Evolutionary conservation across 352 stramenopile species (phyloP).

Genomic region (Phytophthora pisi): DNA sequence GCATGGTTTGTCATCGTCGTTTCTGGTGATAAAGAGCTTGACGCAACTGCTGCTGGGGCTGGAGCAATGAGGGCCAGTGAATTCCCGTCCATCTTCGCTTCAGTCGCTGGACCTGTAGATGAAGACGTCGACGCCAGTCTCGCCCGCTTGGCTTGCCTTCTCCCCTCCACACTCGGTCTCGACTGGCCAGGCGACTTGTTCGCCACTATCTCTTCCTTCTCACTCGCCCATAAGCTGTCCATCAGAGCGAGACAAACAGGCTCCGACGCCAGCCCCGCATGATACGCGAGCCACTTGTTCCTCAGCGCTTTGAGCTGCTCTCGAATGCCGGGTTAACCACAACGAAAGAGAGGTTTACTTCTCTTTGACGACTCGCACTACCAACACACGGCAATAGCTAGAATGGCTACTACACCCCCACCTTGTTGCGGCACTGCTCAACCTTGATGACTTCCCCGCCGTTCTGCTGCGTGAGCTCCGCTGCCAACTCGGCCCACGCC

Average conservation of each 20-base stretch:
- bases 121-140: slow-evolving; percentile 1
- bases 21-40: not conserved
- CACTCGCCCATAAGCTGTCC: slow-evolving; percentile 17
- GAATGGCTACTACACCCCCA: not conserved
- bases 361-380: not conserved
- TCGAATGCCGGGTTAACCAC: slow-evolving; percentile 4
- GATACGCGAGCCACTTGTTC: slow-evolving; percentile 32
- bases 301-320: slow-evolving; percentile 27
- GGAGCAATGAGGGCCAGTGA: slow-evolving; percentile 2
- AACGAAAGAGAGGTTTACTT: slow-evolving; percentile 9
- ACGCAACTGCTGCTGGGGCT: slow-evolving; percentile 3
- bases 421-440: slow-evolving; percentile 37
- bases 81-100: not conserved
- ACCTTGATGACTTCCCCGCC: slow-evolving; percentile 13
- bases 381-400: not conserved
- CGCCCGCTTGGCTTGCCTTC: slow-evolving; percentile 9
- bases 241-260: slow-evolving; percentile 25
- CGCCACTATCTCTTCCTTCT: not conserved
- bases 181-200: not conserved
- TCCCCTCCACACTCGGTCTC: slow-evolving; percentile 12
- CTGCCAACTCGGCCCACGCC: slow-evolving; percentile 19
- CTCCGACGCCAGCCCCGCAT: slow-evolving; percentile 11
- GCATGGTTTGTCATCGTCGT: not conserved
- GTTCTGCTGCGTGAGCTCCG: slow-evolving; percentile 20
- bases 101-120: not conserved